Percentiles rank a stretch among this genome's conserved stretches.
Evolutionary conservation across 257 asterid genomes (phyloP).

Genomic region (Primulina eburnea): DNA sequence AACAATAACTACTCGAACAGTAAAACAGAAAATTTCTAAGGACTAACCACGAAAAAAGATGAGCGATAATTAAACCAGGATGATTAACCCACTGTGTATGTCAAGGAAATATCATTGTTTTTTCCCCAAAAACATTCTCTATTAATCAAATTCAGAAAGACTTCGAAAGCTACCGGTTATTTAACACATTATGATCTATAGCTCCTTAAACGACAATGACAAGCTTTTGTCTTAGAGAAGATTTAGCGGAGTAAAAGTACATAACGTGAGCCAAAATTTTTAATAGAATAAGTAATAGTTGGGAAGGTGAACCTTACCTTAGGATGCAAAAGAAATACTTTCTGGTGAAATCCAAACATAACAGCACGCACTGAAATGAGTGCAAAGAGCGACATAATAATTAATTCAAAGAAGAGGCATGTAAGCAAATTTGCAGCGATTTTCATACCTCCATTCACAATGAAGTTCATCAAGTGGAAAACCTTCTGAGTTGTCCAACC

Average conservation of each 20-base stretch:
- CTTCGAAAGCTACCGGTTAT: slow-evolving; percentile 9
- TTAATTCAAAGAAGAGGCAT: slow-evolving; percentile 20
- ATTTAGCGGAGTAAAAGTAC: background rate
- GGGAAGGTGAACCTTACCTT: slow-evolving; percentile 47
- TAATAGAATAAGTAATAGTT: slow-evolving; percentile 10
- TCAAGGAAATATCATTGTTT: background rate
- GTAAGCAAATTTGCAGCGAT: slow-evolving; percentile 16
- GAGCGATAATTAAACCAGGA: background rate
- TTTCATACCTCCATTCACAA: slow-evolving; percentile 89
- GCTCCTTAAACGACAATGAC: slow-evolving; percentile 1
- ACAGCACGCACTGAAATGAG: slow-evolving; percentile 75
- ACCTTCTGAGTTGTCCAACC: slow-evolving; percentile 99
- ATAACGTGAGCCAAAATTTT: background rate
- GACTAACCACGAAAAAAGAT: too few species aligned
- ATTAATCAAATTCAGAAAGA: slow-evolving; percentile 12
- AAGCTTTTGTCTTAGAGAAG: slow-evolving; percentile 14
- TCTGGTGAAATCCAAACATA: slow-evolving; percentile 75
- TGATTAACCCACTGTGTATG: background rate
- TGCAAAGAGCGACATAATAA: background rate
- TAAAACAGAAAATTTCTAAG: background rate
- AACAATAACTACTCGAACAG: background rate
- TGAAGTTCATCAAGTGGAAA: slow-evolving; percentile 94
- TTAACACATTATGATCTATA: slow-evolving; percentile 6
- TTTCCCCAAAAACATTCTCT: background rate
- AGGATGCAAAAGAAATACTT: slow-evolving; percentile 76